Base-by-base conservation (phyloP, 345 rosid genomes). In the Carallia pectinifolia region DNA sequence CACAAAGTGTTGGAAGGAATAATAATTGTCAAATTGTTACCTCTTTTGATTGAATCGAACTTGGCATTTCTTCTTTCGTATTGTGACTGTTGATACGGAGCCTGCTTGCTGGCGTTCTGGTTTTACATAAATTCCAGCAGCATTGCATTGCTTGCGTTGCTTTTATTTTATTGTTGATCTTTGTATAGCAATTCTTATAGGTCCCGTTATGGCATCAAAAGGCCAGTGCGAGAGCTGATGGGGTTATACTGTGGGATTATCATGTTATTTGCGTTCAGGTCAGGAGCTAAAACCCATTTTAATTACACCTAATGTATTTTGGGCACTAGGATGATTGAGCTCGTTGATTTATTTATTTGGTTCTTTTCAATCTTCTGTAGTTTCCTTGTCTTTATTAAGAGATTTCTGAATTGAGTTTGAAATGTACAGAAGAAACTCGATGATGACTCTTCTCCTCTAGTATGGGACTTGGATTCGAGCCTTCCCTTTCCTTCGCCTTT, bases 121-220 rank as follows among this genome's bases (percentile, higher is more conserved):
- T 58, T 30, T 61, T 23, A 23, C 23, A 23, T 23, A 23, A 7
- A 29, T 54, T 58, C 40, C 31, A 34, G 19, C 53, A 37, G 37
- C 44, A 39, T 10, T 17, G 29, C 47, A 18, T 53, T 33, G 34
- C 4, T 5, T 40, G 33, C n/a, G 1, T 69, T 36, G n/a, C 66
- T 40, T 34, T 67, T 58, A 31, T 64, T 74, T 38, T 53, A 9
- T 2, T 13, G 13, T 40, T 40, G 48, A 40, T 40, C 48, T 40
- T 40, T 40, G 15, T 12, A 44, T 17, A 40, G 56, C 47, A 66
- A 54, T 69, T 23, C 27, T 62, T 40, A 74, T 74, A 93, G 98
- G 81, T 89, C 75, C 96, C 98, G 18, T 71, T 93, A 37, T 93
- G 98, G 98, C 82, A 93, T 88, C 98, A 93, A 73, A 87, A 89